Evolutionary conservation across 176 grass and related monocot species (phyloP), one percentile per base, ranked within the genome.

Genomic region (Oryza meridionalis): DNA sequence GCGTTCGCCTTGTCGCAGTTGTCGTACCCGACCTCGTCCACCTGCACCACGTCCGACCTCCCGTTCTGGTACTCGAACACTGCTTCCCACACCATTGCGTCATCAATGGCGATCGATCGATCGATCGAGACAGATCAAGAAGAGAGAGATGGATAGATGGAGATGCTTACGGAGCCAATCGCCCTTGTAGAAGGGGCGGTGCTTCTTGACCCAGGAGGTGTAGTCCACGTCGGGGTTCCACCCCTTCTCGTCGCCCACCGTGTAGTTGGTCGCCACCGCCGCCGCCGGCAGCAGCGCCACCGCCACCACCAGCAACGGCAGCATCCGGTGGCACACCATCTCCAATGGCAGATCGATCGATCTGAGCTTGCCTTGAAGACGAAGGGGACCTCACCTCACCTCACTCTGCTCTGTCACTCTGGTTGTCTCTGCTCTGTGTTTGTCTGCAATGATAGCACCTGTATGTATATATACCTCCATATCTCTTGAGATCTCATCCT

Each of bases 171-270:
- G 82, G 25, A 99, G 88, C 97, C 97, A 99, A 79, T 99, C 97
- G n/a, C 97, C 97, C 70, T 89, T 87, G 89, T 94, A 94, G 83
- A 96, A 99, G 5, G 97, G 97, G 26, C 43, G 74, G 96, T 99
- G 96, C 91, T 96, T 99, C 88, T 94, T 87, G 14, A 90, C 96
- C 96, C 96, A 99, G 43, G 90, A 47, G 61, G 86, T 91, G 93
- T 99, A 99, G 91, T 99, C 94, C 66, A 99, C 97, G 75, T 85
- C 46, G 27, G 97, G 93, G 75, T 96, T 96, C 97, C 93, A 96
- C 1, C 97, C 97, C 86, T 99, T 91, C 25, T 88, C 84, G 81
- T 96, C 97, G 62, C 97, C 93, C 24, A 99, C 96, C 14, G 89
- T 92, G 91, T 96, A 94, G 78, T 82, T 93, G 80, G 89, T 75